Conservation (phyloP, 2,329 filamentous ascomycete species). For the Neonectria neomacrospora region DNA sequence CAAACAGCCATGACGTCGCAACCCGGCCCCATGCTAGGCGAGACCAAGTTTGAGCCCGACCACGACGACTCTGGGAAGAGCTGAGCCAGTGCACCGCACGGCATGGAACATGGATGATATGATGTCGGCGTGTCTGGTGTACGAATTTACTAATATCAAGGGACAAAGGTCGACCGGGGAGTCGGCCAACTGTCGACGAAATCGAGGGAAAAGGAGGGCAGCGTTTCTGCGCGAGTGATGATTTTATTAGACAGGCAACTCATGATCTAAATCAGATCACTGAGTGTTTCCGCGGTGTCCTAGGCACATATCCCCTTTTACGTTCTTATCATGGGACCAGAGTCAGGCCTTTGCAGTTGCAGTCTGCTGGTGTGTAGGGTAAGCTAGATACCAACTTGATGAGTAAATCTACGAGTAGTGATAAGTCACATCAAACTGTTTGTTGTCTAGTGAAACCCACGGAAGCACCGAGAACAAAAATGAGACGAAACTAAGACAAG, state of each 20-base stretch:
- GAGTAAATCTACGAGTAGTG: background rate
- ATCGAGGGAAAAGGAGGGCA: slow-evolving; percentile 18
- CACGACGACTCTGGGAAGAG: slow-evolving; percentile 56
- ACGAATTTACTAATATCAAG: slow-evolving; percentile 34
- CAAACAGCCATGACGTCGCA: slow-evolving; percentile 69
- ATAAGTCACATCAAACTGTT: background rate
- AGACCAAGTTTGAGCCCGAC: slow-evolving; percentile 77
- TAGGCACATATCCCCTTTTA: slow-evolving; percentile 14
- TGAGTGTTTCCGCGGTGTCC: slow-evolving; percentile 14
- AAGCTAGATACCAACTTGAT: slow-evolving; percentile 8
- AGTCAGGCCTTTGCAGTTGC: background rate
- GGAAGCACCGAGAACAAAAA: background rate
- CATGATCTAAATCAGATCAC: slow-evolving; percentile 23
- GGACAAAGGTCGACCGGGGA: slow-evolving; percentile 13
- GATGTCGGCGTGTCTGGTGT: slow-evolving; percentile 19
- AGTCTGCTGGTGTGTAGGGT: slow-evolving; percentile 11
- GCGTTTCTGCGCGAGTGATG: slow-evolving; percentile 25
- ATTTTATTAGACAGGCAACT: slow-evolving; percentile 26
- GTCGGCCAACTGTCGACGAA: slow-evolving; percentile 10
- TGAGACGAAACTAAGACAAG: no score
- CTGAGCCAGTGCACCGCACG: slow-evolving; percentile 28
- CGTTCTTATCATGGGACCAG: slow-evolving; percentile 1
- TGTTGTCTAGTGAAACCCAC: background rate
- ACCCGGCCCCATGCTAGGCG: slow-evolving; percentile 69
- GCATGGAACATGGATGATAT: slow-evolving; percentile 18